Evolutionary conservation across 768 basidiomycete genomes (phyloP).

Genomic region (Pholiota conissans): DNA sequence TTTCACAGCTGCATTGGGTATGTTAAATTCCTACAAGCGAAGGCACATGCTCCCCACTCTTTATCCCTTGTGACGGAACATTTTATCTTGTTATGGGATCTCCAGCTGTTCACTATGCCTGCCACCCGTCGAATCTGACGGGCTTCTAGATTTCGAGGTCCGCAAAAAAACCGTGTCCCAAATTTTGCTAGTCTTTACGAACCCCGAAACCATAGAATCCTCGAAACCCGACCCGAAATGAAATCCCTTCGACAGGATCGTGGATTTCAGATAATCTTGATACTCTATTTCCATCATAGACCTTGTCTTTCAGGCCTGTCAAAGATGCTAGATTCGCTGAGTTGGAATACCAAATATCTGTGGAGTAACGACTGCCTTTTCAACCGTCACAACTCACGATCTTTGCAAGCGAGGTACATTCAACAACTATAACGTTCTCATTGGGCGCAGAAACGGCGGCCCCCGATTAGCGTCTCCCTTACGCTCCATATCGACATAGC

Average conservation of each 20-base stretch:
- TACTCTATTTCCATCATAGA: background rate
- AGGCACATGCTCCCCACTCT: background rate
- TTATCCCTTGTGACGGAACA: background rate
- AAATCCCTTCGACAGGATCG: background rate
- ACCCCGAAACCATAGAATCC: conserved; percentile 2
- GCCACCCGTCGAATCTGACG: background rate
- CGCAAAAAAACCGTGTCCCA: background rate
- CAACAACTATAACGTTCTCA: background rate
- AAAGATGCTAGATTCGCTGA: background rate
- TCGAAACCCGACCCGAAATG: background rate
- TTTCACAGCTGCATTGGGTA: background rate
- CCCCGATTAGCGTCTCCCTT: background rate
- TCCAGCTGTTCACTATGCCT: background rate
- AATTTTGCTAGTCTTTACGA: background rate
- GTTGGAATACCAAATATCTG: background rate
- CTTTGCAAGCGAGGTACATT: background rate
- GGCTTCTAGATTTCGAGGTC: background rate
- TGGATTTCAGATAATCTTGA: background rate
- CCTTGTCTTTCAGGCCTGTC: conserved; percentile 4
- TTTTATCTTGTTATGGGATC: background rate
- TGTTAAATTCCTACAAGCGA: background rate
- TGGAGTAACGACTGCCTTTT: background rate
- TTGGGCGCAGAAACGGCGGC: background rate
- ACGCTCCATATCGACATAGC: background rate
- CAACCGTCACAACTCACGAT: background rate